phyloP scores from a whole-genome alignment of 331 rosid genomes.

The Quercus phellos region DNA sequence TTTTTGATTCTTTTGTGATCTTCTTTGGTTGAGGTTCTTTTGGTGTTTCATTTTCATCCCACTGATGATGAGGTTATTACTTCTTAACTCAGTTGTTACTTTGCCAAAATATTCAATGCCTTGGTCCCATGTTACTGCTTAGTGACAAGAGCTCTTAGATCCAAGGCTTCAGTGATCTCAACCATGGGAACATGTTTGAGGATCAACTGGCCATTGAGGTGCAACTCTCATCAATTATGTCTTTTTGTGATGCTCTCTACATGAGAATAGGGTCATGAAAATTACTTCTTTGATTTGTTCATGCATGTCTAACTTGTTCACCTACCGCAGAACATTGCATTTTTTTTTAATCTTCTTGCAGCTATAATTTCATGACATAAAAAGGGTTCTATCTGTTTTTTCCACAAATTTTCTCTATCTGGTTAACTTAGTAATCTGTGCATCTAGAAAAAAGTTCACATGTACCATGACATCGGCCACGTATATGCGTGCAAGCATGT shows the following conservation, averaged over 20 bases:
- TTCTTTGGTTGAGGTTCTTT: constrained; percentile 70
- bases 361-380: background rate
- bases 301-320: constrained; percentile 14
- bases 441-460: background rate
- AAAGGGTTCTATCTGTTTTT: background rate
- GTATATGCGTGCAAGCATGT: background rate
- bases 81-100: too few relatives aligned
- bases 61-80: constrained; percentile 39
- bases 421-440: background rate
- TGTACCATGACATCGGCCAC: background rate
- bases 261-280: too few relatives aligned
- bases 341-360: background rate
- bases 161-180: constrained; percentile 27
- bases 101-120: too few relatives aligned
- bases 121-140: too few relatives aligned
- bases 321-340: background rate
- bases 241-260: background rate
- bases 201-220: constrained; percentile 54
- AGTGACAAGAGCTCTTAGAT: too few relatives aligned
- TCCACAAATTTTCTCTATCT: background rate
- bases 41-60: constrained; percentile 54
- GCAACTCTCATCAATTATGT: constrained; percentile 19
- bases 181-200: constrained; percentile 48
- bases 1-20: constrained; percentile 45
- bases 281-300: background rate